Percentiles rank a stretch among this genome's conserved stretches.
Conservation (phyloP, 2,329 filamentous ascomycete genomes). For the Fusarium burgessii region DNA sequence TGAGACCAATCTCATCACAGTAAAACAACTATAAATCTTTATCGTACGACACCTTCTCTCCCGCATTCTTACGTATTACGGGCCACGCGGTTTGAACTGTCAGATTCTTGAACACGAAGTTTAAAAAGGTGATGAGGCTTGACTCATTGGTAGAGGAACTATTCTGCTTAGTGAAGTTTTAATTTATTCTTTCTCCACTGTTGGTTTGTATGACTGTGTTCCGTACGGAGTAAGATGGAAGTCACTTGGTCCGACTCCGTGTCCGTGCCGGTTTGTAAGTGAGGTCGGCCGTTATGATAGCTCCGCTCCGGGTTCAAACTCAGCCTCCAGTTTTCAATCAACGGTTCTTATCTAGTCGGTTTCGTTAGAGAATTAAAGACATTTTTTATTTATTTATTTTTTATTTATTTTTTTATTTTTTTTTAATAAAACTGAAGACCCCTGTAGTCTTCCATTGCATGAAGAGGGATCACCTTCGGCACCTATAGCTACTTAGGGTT, state of each 20-base stretch:
- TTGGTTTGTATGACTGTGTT: neutral
- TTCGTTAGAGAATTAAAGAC: too few species aligned
- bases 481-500: too few species aligned
- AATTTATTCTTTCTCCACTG: neutral
- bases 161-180: neutral
- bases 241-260: slow-evolving; percentile 13
- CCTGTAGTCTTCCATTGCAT: neutral
- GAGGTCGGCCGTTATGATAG: neutral
- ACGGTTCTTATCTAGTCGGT: neutral
- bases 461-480: too few species aligned
- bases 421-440: neutral
- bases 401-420: too few species aligned
- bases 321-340: neutral
- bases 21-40: neutral
- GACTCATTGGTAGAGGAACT: neutral
- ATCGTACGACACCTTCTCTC: neutral
- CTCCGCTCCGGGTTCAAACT: neutral
- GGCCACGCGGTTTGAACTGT: slow-evolving; percentile 4
- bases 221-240: neutral
- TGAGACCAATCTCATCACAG: neutral
- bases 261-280: neutral
- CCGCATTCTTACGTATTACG: neutral
- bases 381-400: too few species aligned
- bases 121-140: slow-evolving; percentile 1
- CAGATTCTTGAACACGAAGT: slow-evolving; percentile 8